phyloP scores from a whole-genome alignment of 495 filamentous ascomycete species.

The Xylaria acuta region DNA sequence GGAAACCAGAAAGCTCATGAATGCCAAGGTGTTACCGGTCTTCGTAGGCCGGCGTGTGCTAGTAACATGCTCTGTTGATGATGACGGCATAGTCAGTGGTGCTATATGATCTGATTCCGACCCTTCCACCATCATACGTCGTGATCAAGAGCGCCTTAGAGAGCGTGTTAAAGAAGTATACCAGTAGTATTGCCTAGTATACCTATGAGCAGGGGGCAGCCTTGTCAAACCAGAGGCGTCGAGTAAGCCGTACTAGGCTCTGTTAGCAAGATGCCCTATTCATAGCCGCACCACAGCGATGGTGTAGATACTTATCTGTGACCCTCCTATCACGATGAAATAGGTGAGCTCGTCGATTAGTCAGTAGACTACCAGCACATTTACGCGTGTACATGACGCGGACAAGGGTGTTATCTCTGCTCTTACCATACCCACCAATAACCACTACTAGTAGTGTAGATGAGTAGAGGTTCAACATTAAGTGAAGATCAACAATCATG shows the following conservation, averaged over 20 bases:
- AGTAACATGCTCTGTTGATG: background rate
- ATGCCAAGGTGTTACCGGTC: background rate
- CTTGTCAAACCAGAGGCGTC: slow-evolving; percentile 7
- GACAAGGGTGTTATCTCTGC: background rate
- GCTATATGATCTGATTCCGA: slow-evolving; percentile 23
- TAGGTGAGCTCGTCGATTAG: background rate
- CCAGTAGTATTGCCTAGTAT: background rate
- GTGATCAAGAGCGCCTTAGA: background rate
- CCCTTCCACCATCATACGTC: slow-evolving; percentile 12
- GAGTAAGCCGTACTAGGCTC: background rate
- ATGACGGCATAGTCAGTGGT: slow-evolving; percentile 7
- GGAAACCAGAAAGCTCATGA: background rate
- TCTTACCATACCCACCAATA: background rate
- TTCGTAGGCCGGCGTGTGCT: background rate
- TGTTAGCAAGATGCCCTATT: slow-evolving; percentile 5
- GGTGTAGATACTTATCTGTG: background rate
- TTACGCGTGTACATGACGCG: background rate
- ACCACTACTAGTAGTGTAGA: too few species aligned
- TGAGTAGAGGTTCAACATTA: background rate
- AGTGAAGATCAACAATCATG: slow-evolving; percentile 23
- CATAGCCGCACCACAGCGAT: background rate
- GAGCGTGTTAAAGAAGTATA: slow-evolving; percentile 7
- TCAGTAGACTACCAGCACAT: background rate
- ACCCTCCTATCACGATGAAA: background rate
- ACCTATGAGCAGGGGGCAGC: slow-evolving; percentile 11